Conservation (phyloP, 2,329 filamentous ascomycete genomes). For the Ophiosphaerella herpotricha region DNA sequence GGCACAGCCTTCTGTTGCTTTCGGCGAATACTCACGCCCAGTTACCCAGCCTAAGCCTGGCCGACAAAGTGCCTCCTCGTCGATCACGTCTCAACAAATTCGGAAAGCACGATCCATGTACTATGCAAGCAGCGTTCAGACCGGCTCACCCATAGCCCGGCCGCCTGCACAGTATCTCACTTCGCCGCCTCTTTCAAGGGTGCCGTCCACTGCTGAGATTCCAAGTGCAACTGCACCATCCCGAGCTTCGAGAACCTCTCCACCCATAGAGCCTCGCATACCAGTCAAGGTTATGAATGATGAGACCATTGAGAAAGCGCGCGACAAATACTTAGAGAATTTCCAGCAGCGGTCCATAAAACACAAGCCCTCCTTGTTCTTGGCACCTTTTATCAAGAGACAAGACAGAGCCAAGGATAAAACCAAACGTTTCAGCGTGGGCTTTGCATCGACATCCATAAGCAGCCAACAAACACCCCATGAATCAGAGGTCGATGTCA, state of each 20-base stretch:
- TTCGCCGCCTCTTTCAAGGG: conserved; percentile 20
- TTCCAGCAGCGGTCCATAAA: conserved; percentile 49
- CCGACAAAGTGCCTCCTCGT: conserved; percentile 30
- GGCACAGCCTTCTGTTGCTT: conserved; percentile 25
- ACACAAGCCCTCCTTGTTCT: conserved; percentile 50
- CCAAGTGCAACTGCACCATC: conserved; percentile 1
- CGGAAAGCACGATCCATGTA: conserved; percentile 47
- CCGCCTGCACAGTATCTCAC: conserved; percentile 40
- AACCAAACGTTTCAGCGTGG: conserved; percentile 16
- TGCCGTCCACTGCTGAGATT: conserved; percentile 6
- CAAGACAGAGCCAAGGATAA: conserved; percentile 36
- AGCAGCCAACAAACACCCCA: conserved; percentile 10
- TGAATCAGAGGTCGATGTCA: conserved; percentile 14
- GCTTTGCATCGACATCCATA: conserved; percentile 17
- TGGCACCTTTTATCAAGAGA: conserved; percentile 52
- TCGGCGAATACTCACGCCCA: conserved; percentile 32
- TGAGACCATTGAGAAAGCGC: conserved; percentile 38
- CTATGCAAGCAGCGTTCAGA: conserved; percentile 45
- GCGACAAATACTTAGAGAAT: conserved; percentile 48
- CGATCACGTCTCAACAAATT: conserved; percentile 40
- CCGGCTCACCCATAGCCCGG: conserved; percentile 42
- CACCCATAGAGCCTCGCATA: conserved; percentile 27
- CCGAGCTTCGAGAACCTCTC: conserved; percentile 19
- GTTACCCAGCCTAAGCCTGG: conserved; percentile 29
- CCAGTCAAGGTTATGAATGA: conserved; percentile 30